These are phyloP conservation scores for Firmiana major DNA, from an alignment of 345 rosid genomes.

Conservation along the genomic window DNA sequence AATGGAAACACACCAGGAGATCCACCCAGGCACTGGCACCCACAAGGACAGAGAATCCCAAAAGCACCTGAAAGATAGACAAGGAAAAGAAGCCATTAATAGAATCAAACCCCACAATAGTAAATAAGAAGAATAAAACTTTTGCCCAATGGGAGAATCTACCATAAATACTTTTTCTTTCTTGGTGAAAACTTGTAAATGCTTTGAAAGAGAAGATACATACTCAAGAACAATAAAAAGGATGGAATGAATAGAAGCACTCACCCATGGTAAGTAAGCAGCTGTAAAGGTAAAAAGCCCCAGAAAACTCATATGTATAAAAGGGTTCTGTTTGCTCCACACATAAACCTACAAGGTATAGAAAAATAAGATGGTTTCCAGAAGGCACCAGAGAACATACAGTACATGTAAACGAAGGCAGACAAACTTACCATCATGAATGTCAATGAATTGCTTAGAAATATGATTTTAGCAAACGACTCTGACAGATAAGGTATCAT, in stretches of 20 bases:
- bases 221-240: not conserved
- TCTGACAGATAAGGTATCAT: constrained; percentile 90
- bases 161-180: not conserved
- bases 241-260: constrained; percentile 21
- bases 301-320: constrained; percentile 96
- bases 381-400: not conserved
- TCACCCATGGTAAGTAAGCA: constrained; percentile 95
- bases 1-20: constrained; percentile 54
- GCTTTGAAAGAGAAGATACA: not conserved
- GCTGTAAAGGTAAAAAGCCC: constrained; percentile 95
- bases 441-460: constrained; percentile 97
- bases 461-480: constrained; percentile 84
- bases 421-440: constrained; percentile 88
- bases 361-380: constrained; percentile 17
- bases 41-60: constrained; percentile 55
- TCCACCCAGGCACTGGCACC: constrained; percentile 97
- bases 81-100: not conserved
- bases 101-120: not conserved
- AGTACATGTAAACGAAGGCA: constrained; percentile 6
- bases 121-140: not conserved
- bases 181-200: not conserved
- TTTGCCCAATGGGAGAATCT: not conserved
- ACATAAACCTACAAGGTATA: constrained; percentile 66
- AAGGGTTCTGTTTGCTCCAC: constrained; percentile 99
- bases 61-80: constrained; percentile 51